A percentile compares a stretch with the other conserved stretches of the same genome.
Conservation (phyloP, 768 basidiomycete genomes). For the Boletus vermiculosoides region DNA sequence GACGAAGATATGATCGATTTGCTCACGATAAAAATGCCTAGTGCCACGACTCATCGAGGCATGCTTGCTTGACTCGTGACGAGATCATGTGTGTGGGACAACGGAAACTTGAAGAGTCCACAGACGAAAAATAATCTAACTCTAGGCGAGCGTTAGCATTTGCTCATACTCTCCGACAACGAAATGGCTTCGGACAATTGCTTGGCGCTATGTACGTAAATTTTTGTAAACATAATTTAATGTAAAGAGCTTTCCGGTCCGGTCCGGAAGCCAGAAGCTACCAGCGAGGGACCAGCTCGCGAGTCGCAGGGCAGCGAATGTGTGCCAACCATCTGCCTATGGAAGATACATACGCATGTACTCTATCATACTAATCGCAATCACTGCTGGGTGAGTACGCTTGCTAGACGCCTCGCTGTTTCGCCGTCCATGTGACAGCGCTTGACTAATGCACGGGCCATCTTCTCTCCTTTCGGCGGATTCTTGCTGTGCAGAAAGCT, state of each 20-base stretch:
- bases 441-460: conserved; percentile 23
- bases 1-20: not conserved
- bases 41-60: not conserved
- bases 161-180: no score
- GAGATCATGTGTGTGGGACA: not conserved
- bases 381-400: conserved; percentile 4
- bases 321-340: not conserved
- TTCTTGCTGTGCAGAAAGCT: conserved; percentile 19
- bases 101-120: not conserved
- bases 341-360: not conserved
- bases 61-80: not conserved
- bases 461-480: conserved; percentile 26
- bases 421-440: conserved; percentile 32
- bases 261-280: no score
- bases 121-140: not conserved
- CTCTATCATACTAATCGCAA: not conserved
- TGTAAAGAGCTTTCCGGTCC: no score
- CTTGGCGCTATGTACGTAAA: no score
- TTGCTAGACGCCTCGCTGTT: conserved; percentile 22
- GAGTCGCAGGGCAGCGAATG: not conserved
- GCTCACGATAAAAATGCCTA: not conserved
- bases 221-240: no score
- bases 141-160: not conserved
- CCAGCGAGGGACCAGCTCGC: no score
- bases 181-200: not conserved